Base-by-base conservation (phyloP, 73 alveolate species). In the Durusdinium trenchii region DNA sequence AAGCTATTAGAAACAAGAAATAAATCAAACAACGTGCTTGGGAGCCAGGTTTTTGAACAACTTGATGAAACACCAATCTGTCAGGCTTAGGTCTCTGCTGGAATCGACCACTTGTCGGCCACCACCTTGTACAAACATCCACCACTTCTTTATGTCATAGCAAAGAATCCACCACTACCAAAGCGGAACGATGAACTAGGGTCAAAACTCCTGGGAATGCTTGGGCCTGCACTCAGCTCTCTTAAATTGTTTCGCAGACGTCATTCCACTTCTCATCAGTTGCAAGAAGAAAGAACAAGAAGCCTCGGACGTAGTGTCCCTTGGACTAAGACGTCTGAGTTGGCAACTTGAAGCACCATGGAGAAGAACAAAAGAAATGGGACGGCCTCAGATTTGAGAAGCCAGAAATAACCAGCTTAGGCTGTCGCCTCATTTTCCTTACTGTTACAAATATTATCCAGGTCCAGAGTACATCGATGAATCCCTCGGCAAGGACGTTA, bases 101-200 rank as follows among this genome's bases (percentile, higher is more conserved):
- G 95, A 67, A 87, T 61, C 36, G 95, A 47, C 95, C 95, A 87
- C 95, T 87, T 87, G 95, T 87, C 95, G 57, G 95, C 62, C 79
- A 87, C 85, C 7, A 87, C 95, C 95, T 86, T 28, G n/a, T 36
- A 35, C 38, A 64, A n/a, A n/a, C n/a, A n/a, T n/a, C n/a, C n/a
- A n/a, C n/a, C n/a, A n/a, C n/a, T n/a, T n/a, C n/a, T n/a, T n/a
- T n/a, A n/a, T n/a, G n/a, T n/a, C n/a, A n/a, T n/a, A n/a, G n/a
- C n/a, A n/a, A n/a, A n/a, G n/a, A n/a, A n/a, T 54, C 28, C 64
- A 54, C 48, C 35, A 0, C 16, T 2, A 12, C 52, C 51, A 12
- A 9, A 35, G 52, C 6, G 28, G 32, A 36, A n/a, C 38, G 16
- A 5, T 1, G 28, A 40, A 42, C 78, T 86, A 38, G 16, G 95